A percentile compares a stretch with the other conserved stretches of the same genome.
These are phyloP conservation scores for Trichomonascaceae sp. DNA, from an alignment of 1,139 yeast genomes.

Conservation along the genomic window DNA sequence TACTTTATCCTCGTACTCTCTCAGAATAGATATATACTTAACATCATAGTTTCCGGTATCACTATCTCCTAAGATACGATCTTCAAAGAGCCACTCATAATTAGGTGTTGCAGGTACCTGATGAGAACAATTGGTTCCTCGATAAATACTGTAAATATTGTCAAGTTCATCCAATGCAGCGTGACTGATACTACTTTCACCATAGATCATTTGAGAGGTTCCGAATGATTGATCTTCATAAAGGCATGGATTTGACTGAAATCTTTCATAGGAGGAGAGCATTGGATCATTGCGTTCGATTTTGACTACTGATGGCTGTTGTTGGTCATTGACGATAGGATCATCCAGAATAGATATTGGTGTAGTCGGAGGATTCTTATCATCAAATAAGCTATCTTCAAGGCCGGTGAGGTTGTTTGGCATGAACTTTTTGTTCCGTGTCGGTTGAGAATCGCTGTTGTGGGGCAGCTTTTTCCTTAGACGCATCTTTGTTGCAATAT, in stretches of 20 bases:
- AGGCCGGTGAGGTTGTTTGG: neutral
- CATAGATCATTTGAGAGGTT: neutral
- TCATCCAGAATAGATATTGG: neutral
- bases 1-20: slow-evolving; percentile 7
- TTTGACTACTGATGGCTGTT: neutral
- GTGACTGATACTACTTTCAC: neutral
- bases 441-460: neutral
- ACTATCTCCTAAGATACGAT: slow-evolving; percentile 13
- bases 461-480: neutral
- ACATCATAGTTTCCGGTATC: slow-evolving; percentile 19
- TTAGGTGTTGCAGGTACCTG: neutral
- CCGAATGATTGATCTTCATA: neutral
- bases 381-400: neutral
- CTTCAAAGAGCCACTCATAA: slow-evolving; percentile 29
- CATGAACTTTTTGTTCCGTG: neutral
- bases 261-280: neutral
- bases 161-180: neutral
- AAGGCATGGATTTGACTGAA: neutral
- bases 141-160: neutral
- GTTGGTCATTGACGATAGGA: neutral
- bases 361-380: neutral
- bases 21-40: slow-evolving; percentile 16
- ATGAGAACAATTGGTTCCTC: neutral
- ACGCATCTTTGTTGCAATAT: neutral
- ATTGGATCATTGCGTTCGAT: neutral